These are phyloP conservation scores for Aspergillus ochraceus DNA, from an alignment of 2,329 filamentous ascomycete species.

Conservation along the genomic window DNA sequence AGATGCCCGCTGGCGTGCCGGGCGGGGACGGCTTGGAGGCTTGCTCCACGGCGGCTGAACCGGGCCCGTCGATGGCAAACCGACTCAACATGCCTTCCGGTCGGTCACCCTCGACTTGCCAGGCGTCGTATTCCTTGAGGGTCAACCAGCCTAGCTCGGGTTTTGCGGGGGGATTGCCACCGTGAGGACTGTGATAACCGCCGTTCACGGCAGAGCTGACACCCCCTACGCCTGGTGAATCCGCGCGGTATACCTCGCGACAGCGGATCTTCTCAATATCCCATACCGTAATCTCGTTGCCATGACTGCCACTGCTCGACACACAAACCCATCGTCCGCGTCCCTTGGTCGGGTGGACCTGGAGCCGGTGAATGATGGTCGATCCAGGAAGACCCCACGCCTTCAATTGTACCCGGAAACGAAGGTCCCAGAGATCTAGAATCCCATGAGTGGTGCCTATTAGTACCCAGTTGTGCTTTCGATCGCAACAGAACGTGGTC, in stretches of 20 bases:
- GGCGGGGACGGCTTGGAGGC: slow-evolving; percentile 17
- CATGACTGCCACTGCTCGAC: slow-evolving; percentile 79
- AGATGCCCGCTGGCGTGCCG: slow-evolving; percentile 54
- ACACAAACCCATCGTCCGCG: slow-evolving; percentile 85
- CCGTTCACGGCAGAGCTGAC: slow-evolving; percentile 34
- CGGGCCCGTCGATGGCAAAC: slow-evolving; percentile 61
- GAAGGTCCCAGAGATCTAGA: slow-evolving; percentile 90
- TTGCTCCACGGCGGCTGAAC: slow-evolving; percentile 60
- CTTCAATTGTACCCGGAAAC: slow-evolving; percentile 86
- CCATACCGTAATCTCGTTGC: slow-evolving; percentile 87
- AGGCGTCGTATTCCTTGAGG: slow-evolving; percentile 70
- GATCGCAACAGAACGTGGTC: slow-evolving; percentile 87
- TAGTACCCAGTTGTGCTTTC: slow-evolving; percentile 84
- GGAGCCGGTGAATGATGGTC: slow-evolving; percentile 74
- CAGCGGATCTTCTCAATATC: slow-evolving; percentile 89
- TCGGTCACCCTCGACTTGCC: slow-evolving; percentile 86
- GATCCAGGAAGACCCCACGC: slow-evolving; percentile 85
- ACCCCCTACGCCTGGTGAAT: slow-evolving; percentile 31
- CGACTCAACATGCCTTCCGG: slow-evolving; percentile 82
- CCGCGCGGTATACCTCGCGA: slow-evolving; percentile 77
- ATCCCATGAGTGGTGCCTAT: slow-evolving; percentile 91
- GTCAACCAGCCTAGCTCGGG: slow-evolving; percentile 17
- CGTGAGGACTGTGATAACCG: slow-evolving; percentile 51
- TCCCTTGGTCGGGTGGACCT: slow-evolving; percentile 74
- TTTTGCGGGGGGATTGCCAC: slow-evolving; percentile 24